These are phyloP conservation scores for Penicillium robsamsonii DNA, from an alignment of 495 filamentous ascomycete genomes.

Conservation along the genomic window DNA sequence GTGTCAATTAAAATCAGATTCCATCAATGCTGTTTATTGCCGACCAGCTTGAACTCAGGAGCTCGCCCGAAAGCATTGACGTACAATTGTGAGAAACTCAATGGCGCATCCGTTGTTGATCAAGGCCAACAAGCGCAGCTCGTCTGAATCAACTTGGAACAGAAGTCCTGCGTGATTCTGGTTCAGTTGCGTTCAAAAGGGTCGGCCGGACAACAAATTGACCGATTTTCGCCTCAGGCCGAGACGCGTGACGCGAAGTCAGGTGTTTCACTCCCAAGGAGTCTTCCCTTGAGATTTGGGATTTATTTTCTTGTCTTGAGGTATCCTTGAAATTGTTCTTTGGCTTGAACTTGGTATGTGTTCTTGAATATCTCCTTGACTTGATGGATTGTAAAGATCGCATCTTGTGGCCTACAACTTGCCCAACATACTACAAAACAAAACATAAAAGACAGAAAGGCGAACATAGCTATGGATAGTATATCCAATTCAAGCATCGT, in stretches of 20 bases:
- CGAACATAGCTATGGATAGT: too few relatives aligned
- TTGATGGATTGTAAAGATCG: not conserved
- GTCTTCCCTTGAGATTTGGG: too few relatives aligned
- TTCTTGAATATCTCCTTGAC: too few relatives aligned
- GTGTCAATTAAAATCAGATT: not conserved
- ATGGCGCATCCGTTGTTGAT: not conserved
- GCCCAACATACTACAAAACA: too few relatives aligned
- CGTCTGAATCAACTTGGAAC: not conserved
- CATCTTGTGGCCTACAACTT: not conserved
- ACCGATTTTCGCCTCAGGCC: slow-evolving; percentile 35
- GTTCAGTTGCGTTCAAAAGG: not conserved
- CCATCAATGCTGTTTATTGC: not conserved
- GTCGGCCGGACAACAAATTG: slow-evolving; percentile 20
- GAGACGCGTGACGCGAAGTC: slow-evolving; percentile 37
- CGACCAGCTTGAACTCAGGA: not conserved
- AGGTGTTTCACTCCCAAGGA: slow-evolving; percentile 21
- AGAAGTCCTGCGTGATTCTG: slow-evolving; percentile 7
- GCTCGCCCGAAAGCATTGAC: not conserved
- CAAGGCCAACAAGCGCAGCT: not conserved
- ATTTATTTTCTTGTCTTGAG: too few relatives aligned
- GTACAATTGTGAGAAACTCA: not conserved
- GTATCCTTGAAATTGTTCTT: too few relatives aligned
- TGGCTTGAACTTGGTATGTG: too few relatives aligned
- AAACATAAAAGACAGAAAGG: too few relatives aligned
- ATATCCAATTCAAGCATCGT: too few relatives aligned